Percentiles rank a stretch among this genome's conserved stretches.
Evolutionary conservation across 2,329 filamentous ascomycete genomes (phyloP).

Genomic region (Camillea tinctor): DNA sequence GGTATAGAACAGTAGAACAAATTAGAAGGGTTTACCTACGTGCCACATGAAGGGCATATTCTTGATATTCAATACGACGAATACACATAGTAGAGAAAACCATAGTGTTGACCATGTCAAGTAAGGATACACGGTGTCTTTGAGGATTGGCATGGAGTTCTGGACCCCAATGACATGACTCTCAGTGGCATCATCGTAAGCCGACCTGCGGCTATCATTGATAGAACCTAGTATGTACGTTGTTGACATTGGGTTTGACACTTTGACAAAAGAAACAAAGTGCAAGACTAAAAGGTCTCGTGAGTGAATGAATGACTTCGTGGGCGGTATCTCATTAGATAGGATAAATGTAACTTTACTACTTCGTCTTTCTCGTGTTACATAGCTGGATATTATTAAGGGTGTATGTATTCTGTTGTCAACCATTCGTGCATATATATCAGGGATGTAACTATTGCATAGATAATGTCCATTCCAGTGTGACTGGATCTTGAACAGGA

Average conservation of each 20-base stretch:
- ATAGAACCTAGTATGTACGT: constrained; percentile 24
- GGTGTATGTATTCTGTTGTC: background rate
- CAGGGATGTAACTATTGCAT: background rate
- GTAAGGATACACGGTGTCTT: constrained; percentile 15
- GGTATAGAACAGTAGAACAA: background rate
- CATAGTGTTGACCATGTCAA: constrained; percentile 30
- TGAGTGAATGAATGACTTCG: background rate
- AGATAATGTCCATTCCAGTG: background rate
- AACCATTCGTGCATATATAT: background rate
- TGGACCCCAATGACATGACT: constrained; percentile 10
- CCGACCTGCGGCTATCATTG: constrained; percentile 21
- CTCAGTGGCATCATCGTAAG: constrained; percentile 17
- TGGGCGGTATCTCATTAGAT: background rate
- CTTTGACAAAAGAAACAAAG: constrained; percentile 6
- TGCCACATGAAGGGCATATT: constrained; percentile 62
- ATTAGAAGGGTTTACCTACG: constrained; percentile 39
- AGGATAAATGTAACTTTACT: background rate
- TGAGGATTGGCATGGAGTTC: constrained; percentile 9
- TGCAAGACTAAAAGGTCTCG: background rate
- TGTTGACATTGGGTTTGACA: constrained; percentile 18
- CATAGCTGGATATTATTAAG: background rate
- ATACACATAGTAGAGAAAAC: constrained; percentile 34
- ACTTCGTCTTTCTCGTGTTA: background rate
- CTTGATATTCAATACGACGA: constrained; percentile 55
- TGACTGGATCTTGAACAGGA: background rate